Evolutionary conservation across 306 rosid species (phyloP).

Genomic region (Rosa chinensis): DNA sequence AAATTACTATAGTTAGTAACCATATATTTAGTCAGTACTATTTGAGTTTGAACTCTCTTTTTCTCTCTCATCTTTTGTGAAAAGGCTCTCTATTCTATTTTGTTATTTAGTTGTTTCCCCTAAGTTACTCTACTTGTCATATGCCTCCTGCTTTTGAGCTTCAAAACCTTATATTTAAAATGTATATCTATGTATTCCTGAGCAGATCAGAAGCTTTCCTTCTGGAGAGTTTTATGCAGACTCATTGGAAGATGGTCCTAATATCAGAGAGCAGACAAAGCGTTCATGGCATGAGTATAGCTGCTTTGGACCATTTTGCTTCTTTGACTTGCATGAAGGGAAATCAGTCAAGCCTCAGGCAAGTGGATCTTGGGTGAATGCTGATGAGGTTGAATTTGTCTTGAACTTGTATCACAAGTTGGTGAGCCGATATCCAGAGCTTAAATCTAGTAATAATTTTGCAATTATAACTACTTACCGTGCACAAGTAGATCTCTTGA

Average conservation of each 20-base stretch:
- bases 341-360: conserved; percentile 58
- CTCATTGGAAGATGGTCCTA: conserved; percentile 79
- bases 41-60: not conserved
- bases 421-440: conserved; percentile 59
- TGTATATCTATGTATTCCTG: not conserved
- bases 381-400: conserved; percentile 83
- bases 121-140: not conserved
- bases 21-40: not conserved
- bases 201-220: conserved; percentile 90
- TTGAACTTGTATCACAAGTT: conserved; percentile 70
- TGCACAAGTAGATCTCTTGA: conserved; percentile 81
- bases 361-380: conserved; percentile 74
- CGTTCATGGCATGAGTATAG: conserved; percentile 76
- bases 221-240: conserved; percentile 78
- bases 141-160: not conserved
- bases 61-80: not conserved
- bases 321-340: conserved; percentile 81
- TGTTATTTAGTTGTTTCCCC: not conserved
- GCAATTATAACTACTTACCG: conserved; percentile 86
- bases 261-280: conserved; percentile 43
- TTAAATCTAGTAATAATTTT: conserved; percentile 70
- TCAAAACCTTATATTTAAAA: no score
- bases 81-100: not conserved
- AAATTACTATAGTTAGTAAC: not conserved
- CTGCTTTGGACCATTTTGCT: conserved; percentile 90